Percentiles rank a stretch among this genome's conserved stretches.
phyloP scores from a whole-genome alignment of 2,329 filamentous ascomycete genomes.

The Paecilomyces niveus region DNA sequence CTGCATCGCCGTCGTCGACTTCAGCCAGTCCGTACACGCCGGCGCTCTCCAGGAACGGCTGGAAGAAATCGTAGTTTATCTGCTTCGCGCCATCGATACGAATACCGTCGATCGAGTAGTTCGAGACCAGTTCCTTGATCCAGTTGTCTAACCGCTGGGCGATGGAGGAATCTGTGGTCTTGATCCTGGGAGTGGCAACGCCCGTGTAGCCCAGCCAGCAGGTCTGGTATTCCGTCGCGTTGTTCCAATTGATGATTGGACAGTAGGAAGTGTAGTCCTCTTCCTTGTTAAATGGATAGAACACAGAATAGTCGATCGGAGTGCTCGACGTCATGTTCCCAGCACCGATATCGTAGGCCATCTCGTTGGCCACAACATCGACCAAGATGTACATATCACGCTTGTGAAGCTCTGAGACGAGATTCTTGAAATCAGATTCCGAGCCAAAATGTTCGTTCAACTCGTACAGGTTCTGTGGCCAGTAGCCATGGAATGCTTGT shows the following conservation, averaged over 20 bases:
- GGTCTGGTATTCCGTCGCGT: constrained; percentile 22
- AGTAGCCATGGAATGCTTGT: constrained; percentile 40
- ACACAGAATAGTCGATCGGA: constrained; percentile 11
- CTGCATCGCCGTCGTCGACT: constrained; percentile 27
- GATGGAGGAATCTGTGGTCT: constrained; percentile 30
- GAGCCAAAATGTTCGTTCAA: constrained; percentile 41
- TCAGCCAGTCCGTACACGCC: constrained; percentile 40
- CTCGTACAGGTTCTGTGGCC: constrained; percentile 37
- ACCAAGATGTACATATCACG: constrained; percentile 43
- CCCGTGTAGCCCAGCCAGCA: constrained; percentile 44
- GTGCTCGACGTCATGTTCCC: constrained; percentile 4
- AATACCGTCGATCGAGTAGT: constrained; percentile 39
- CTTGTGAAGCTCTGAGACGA: constrained; percentile 35
- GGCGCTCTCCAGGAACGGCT: constrained; percentile 20
- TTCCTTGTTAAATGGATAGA: constrained; percentile 12
- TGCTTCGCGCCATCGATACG: constrained; percentile 42
- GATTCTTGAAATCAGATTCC: constrained; percentile 33
- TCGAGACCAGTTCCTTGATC: constrained; percentile 27
- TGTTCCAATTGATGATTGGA: constrained; percentile 20
- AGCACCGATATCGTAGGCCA: constrained; percentile 13
- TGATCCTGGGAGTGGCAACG: constrained; percentile 37
- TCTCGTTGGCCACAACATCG: constrained; percentile 42
- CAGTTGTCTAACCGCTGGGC: constrained; percentile 28
- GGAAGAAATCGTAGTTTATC: constrained; percentile 33
- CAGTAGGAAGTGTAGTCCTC: constrained; percentile 23